Base-by-base conservation (phyloP, 2,329 filamentous ascomycete species). In the Davidsoniella australis region DNA sequence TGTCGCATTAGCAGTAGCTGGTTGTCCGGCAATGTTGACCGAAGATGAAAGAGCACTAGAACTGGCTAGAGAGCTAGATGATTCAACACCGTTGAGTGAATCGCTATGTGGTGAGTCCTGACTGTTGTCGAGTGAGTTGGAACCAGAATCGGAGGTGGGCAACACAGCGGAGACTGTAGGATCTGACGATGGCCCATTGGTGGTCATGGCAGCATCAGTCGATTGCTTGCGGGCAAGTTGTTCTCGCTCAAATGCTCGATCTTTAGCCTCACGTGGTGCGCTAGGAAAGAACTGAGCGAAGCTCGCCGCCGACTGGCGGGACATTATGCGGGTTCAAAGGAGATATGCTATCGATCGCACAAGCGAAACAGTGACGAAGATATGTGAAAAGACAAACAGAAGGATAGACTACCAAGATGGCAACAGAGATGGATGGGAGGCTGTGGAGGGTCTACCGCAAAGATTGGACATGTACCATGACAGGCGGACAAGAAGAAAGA, bases 281-380 rank as follows among this genome's bases (percentile, higher is more conserved):
- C 81, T 78, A 58, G 82, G 83, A 66, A 87, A 88, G 73, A 86
- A 91, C 68, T 87, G 79, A 68, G 82, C 83, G 73, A 87, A 88
- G 68, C 80, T 80, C 70, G 82, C 80, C 65, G 71, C 70, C 54
- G 75, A 72, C 60, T 80, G 76, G 71, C 83, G 85, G 78, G 85
- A 85, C 82, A 84, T 85, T 68, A 69, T 79, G 71, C 66, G 58
- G 58, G 59, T 37, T 48, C 16, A 41, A 39, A 24, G 38, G 38
- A 38, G 18, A 8, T 40, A n/a, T 20, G 10, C 7, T 33, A 33
- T 33, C 12, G 9, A 33, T 33, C 29, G 29, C 29, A 24, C 5
- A 20, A 20, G 37, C 14, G 24, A 20, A 16, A 36, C 37, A 39
- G 24, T 14, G 6, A 46, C 24, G 3, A 17, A n/a, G 33, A 23